These are phyloP conservation scores for Hypoxylon intermedium DNA, from an alignment of 495 filamentous ascomycete species.

Conservation along the genomic window DNA sequence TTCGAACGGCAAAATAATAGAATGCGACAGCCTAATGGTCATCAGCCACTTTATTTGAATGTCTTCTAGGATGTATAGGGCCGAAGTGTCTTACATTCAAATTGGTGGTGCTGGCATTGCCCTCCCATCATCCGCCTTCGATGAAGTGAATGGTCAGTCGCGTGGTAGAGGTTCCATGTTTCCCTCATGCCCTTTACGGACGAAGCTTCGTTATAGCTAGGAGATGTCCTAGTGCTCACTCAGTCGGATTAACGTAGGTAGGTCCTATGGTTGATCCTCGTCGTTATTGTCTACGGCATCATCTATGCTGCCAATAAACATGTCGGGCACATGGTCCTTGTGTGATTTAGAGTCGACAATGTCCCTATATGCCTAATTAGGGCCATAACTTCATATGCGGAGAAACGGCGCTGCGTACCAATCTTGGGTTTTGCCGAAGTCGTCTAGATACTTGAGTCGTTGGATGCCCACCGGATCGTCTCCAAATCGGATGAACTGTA, in stretches of 20 bases:
- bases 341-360: slow-evolving; percentile 1
- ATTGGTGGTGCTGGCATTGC: no score
- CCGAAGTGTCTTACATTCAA: no score
- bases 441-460: not conserved
- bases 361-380: not conserved
- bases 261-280: not conserved
- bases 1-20: no score
- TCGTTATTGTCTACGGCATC: not conserved
- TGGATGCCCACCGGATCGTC: not conserved
- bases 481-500: slow-evolving; percentile 1
- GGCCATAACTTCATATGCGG: not conserved
- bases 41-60: no score
- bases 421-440: not conserved
- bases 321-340: slow-evolving; percentile 1
- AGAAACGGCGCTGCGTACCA: not conserved
- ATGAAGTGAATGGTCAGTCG: no score
- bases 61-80: no score
- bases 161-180: no score
- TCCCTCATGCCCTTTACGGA: not conserved
- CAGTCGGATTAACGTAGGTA: not conserved
- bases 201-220: not conserved
- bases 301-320: slow-evolving; percentile 3
- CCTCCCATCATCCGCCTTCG: no score
- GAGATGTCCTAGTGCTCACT: not conserved
- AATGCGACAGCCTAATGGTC: no score